These are phyloP conservation scores for Metschnikowia arizonensis DNA, from an alignment of 805 yeast genomes.

Conservation along the genomic window DNA sequence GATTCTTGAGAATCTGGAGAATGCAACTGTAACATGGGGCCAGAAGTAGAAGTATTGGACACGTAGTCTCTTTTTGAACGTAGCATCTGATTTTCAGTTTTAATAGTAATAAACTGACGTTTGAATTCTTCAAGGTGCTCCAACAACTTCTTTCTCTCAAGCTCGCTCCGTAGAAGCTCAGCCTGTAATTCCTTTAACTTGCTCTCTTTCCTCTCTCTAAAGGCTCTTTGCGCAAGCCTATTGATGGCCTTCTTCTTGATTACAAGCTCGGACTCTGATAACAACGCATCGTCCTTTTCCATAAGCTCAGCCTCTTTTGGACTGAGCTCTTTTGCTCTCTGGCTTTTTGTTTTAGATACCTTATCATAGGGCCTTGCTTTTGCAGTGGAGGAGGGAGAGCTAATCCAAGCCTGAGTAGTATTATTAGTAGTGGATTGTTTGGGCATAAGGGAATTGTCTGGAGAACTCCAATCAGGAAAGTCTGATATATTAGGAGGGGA, in stretches of 20 bases:
- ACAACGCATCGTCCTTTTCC: conserved; percentile 34
- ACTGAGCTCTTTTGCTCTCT: conserved; percentile 14
- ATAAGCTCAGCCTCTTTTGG: conserved; percentile 37
- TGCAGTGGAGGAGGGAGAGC: neutral
- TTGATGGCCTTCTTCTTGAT: conserved; percentile 71
- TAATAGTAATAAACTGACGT: conserved; percentile 52
- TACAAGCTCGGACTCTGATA: conserved; percentile 41
- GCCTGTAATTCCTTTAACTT: conserved; percentile 63
- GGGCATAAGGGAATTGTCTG: neutral
- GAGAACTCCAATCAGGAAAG: conserved; percentile 4
- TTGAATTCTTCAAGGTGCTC: conserved; percentile 49
- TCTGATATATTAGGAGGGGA: conserved; percentile 5
- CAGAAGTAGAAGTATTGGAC: neutral
- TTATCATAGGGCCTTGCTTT: neutral
- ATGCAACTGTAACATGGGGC: conserved; percentile 19
- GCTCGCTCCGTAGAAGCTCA: conserved; percentile 55
- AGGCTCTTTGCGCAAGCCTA: conserved; percentile 85
- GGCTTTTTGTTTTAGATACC: conserved; percentile 3
- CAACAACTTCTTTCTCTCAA: conserved; percentile 43
- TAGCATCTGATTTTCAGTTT: conserved; percentile 59
- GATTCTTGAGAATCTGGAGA: conserved; percentile 36
- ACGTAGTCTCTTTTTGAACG: conserved; percentile 19
- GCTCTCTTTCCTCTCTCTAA: conserved; percentile 75
- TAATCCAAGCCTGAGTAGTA: too few relatives aligned
- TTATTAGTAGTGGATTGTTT: too few relatives aligned